Base-by-base conservation (phyloP, 805 yeast genomes). In the Candida chilensis region DNA sequence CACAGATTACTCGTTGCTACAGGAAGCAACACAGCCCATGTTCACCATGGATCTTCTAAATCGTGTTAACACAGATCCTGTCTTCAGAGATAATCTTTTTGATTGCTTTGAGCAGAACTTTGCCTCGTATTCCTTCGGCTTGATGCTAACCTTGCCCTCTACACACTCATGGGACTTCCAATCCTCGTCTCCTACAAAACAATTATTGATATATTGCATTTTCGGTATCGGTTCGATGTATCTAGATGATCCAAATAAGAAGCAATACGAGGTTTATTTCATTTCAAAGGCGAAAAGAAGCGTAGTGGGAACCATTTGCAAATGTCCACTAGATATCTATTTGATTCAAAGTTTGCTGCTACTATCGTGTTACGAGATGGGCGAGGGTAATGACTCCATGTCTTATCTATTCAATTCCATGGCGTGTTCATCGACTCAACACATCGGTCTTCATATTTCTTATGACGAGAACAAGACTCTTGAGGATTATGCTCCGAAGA, bases 341-440 rank as follows among this genome's bases (percentile, higher is more conserved):
- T 27, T 48, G 12, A 24, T 54, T 1, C 37, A 44, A 16, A 50
- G 52, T 6, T 31, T 52, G 3, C 36, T 44, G 6, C 31, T 50
- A 8, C 27, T 52, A 15, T 51, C 58, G 4, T 44, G 49, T 27
- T 54, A 52, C 29, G 57, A 52, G 27, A 27, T 46, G 32, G 52
- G 57, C 1, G 42, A 43, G 38, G 53, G 52, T 4, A 42, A 43
- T 22, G 42, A 46, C 13, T 47, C 56, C 4, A 47, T 49, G 27
- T 43, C 59, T 0, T 52, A 53, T 28, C 28, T 52, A 5, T 45
- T 43, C 18, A 36, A 45, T 6, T 45, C 57, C 1, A 46, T 54
- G 40, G 47, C 53, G 1, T 52, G 59, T 21, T 40, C 57, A 4
- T 31, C 52, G 16, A 40, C 55, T 1, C 60, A 54, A 32, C 58